Evolutionary conservation across 2,329 filamentous ascomycete species (phyloP), one percentile per base, ranked within the genome.

Genomic region (Alternaria sp.): DNA sequence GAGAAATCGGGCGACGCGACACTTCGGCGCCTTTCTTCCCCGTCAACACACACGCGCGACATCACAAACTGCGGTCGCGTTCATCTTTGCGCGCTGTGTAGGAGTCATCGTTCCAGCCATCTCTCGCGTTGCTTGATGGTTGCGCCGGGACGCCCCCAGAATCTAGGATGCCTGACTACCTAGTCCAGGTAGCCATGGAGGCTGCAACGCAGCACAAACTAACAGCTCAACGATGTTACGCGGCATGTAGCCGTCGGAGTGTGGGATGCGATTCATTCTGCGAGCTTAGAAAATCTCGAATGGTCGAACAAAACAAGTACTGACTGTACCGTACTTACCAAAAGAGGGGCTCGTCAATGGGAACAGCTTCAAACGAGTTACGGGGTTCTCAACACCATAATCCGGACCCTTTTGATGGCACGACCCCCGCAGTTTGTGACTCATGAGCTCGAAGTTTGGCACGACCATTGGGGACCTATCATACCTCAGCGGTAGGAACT

Each of bases 1-100:
- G 66, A 66, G 57, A 66, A 58, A n/a, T 66, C 69, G 67, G 69
- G 56, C 58, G 58, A 60, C 57, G 70, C 64, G 63, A 72, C 68
- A 53, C 30, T 53, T 47, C 51, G 53, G 51, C 46, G 44, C 14
- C 43, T 58, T 12, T 57, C 45, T 28, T 10, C 28, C 18, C n/a
- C 26, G 18, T 33, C n/a, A 33, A 37, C 8, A 3, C 9, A 51
- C 49, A 33, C 26, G 28, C 18, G 15, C 33, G 20, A n/a, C 28
- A 51, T 37, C 49, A n/a, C 18, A 4, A n/a, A 51, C 3, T 51
- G 28, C 28, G 9, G 15, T 18, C 4, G 33, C 20, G 18, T 10
- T 51, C 5, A n/a, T 11, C 28, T 33, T 21, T 2, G 28, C 28
- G 30, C 49, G 30, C 20, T 12, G 5, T 21, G 3, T 4, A 5